Evolutionary conservation across 2,329 filamentous ascomycete genomes (phyloP).

Genomic region (Cladosporium sp.): DNA sequence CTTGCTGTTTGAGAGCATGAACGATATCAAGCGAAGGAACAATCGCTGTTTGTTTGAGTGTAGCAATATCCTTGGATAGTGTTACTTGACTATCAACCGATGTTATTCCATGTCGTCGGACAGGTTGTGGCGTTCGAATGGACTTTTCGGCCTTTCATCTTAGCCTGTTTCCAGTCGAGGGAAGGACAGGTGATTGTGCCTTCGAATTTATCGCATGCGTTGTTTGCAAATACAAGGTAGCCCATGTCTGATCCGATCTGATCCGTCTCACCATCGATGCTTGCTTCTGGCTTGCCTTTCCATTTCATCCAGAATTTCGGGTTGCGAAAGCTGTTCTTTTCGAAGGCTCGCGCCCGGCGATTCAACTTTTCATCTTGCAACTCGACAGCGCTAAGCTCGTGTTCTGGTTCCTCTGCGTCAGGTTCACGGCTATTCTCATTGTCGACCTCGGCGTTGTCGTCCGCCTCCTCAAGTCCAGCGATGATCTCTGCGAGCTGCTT

Average conservation of each 20-base stretch:
- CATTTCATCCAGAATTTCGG: conserved; percentile 20
- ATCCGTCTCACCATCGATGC: neutral
- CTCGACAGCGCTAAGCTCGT: conserved; percentile 9
- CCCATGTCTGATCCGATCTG: conserved; percentile 9
- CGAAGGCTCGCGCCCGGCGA: conserved; percentile 12
- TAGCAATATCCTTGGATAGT: too few relatives aligned
- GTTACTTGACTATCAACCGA: too few relatives aligned
- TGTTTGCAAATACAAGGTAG: conserved; percentile 18
- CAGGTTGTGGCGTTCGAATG: conserved; percentile 13
- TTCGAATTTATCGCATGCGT: conserved; percentile 17
- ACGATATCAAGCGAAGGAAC: too few relatives aligned
- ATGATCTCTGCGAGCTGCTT: conserved; percentile 12
- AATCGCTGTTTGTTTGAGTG: too few relatives aligned
- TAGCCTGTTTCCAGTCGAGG: conserved; percentile 17
- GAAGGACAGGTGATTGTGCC: conserved; percentile 15
- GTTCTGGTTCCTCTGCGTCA: neutral
- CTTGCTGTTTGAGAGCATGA: too few relatives aligned
- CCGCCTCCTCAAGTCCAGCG: conserved; percentile 4
- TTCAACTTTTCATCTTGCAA: conserved; percentile 14
- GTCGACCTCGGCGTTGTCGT: neutral
- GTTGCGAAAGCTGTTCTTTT: conserved; percentile 20
- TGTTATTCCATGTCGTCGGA: conserved; percentile 12
- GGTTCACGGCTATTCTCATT: neutral
- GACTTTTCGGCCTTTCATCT: conserved; percentile 16
- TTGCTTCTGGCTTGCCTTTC: conserved; percentile 5